Base-by-base conservation (phyloP, 2,329 filamentous ascomycete genomes). In the Pyrenochaeta sp. region DNA sequence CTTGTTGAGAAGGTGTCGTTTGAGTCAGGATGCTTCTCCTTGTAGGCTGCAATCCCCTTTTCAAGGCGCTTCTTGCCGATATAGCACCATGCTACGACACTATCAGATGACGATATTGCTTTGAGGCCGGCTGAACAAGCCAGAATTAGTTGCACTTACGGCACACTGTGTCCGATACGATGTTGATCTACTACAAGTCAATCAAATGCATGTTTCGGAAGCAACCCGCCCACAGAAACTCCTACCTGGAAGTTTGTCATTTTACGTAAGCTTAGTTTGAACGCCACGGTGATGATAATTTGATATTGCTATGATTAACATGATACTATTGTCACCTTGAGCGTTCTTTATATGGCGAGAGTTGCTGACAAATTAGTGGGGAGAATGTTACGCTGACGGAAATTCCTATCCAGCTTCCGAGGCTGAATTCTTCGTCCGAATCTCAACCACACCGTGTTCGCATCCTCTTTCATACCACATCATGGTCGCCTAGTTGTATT, bases 121-220 rank as follows among this genome's bases (percentile, higher is more conserved):
- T 27, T 27, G 4, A 9, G 23, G 23, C 9, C 23, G 9, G 23
- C 23, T 27, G 9, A 27, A 27, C 9, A 27, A 9, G 17, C 18
- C 27, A 21, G 23, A 41, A 21, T 10, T 17, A 14, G 23, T 4
- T 15, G 27, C 29, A 65, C 80, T 67, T 80, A 85, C 63, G 91
- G 90, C 91, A 96, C 64, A 95, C 85, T 2, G 87, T 90, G 77
- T 96, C 92, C n/a, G 85, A 91, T 53, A 92, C 86, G 41, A 75
- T 85, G 54, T 88, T 86, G 75, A 96, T 9, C 23, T 23, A 14
- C 21, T 21, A 11, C 36, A n/a, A 17, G 7, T 37, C 12, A 20
- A 17, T 37, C 12, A 20, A 20, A 20, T 7, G 4, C 17, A 7
- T 27, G 23, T 27, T 9, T 27, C 23, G 23, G 4, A 9, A 4